Evolutionary conservation across 495 filamentous ascomycete species (phyloP), one percentile per base, ranked within the genome.

Genomic region (Lasiosphaeria miniovina): DNA sequence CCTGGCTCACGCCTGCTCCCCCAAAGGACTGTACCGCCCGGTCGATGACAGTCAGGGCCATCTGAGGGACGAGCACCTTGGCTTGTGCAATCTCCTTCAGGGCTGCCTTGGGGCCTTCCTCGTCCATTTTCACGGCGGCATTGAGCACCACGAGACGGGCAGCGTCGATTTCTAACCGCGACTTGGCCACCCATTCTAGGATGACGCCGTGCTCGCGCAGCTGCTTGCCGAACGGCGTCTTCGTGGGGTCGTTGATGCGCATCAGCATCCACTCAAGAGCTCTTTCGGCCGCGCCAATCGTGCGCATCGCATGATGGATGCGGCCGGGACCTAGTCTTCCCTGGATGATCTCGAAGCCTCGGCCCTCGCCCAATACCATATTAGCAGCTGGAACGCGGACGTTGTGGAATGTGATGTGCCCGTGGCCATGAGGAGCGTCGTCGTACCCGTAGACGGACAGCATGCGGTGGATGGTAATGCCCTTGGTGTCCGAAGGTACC

Each of bases 281-380:
- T 54, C 82, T 77, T 75, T 96, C 91, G 40, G 92, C 88, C 34
- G 89, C 87, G 48, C 92, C 92, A 73, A 96, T 91, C 31, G 87
- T 84, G 60, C 93, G 89, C 91, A 96, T 96, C 55, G 89, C 89
- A 75, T 96, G 93, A 76, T 96, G 93, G 70, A 96, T 96, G 43
- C 93, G 88, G 11, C 93, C 92, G 17, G 93, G 92, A 4, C 92
- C 92, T 35, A 96, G 84, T 49, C 92, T 88, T 38, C 93, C 92
- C 71, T 96, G 92, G 72, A 96, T 96, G 69, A 96, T 96, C 72
- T 96, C 93, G 74, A 96, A 96, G n/a, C 92, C 93, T 50, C 91
- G 86, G 58, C 92, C 91, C 71, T 91, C 89, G 53, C 92, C 93
- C 36, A 96, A 85, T 8, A 96, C 88, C 63, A 96, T 83, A 71